Conservation (phyloP, 371 early-diverging fungal genomes). For the Mucor piriformis region DNA sequence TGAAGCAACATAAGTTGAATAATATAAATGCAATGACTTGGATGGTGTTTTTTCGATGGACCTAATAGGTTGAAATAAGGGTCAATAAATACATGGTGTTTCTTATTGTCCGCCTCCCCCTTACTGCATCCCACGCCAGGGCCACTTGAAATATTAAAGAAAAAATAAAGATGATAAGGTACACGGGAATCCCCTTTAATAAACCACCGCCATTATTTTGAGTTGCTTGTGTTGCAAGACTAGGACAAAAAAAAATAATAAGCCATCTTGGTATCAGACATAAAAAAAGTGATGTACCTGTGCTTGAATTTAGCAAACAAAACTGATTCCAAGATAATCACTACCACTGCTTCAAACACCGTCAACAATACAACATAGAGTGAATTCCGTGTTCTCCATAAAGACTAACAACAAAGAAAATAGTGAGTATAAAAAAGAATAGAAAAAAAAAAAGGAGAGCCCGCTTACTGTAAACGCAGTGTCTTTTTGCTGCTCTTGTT, state of each 20-base stretch:
- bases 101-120: slow-evolving; percentile 1
- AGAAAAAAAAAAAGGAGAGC: not conserved
- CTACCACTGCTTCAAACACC: slow-evolving; percentile 63
- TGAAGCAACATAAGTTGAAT: slow-evolving; percentile 79
- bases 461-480: slow-evolving; percentile 12
- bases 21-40: slow-evolving; percentile 84
- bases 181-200: slow-evolving; percentile 62
- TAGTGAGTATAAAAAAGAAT: not conserved
- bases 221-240: not conserved
- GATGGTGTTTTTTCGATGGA: slow-evolving; percentile 82
- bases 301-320: slow-evolving; percentile 57
- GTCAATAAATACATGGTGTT: not conserved
- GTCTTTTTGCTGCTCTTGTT: slow-evolving; percentile 7
- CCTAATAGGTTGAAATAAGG: too few species aligned
- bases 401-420: slow-evolving; percentile 3
- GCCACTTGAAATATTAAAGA: slow-evolving; percentile 75
- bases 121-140: slow-evolving; percentile 79
- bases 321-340: slow-evolving; percentile 68
- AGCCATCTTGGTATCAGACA: not conserved
- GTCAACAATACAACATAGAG: slow-evolving; percentile 45
- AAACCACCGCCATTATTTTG: slow-evolving; percentile 11
- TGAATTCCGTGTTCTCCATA: slow-evolving; percentile 42
- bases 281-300: slow-evolving; percentile 16
- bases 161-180: slow-evolving; percentile 76
- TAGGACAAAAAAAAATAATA: too few species aligned